Evolutionary conservation across 2,329 filamentous ascomycete genomes (phyloP), one percentile per base, ranked within the genome.

Genomic region (Aspergillus unguis): DNA sequence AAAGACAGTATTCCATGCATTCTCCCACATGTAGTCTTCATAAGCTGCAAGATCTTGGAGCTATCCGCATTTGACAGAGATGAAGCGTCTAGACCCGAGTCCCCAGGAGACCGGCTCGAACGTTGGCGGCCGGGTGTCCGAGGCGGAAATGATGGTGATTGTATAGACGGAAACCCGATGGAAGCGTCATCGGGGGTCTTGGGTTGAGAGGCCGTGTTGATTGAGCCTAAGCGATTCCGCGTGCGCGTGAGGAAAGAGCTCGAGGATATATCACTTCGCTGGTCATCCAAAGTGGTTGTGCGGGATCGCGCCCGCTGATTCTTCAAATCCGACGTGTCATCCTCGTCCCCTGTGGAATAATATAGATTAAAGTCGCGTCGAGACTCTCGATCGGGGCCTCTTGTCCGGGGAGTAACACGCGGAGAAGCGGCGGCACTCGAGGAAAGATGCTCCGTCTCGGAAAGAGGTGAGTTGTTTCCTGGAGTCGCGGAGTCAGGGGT

Each of bases 1-100:
- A 78, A 79, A 36, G 74, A 79, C n/a, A 79, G 70, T 45, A 79
- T 77, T 27, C 76, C 76, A 61, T 78, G 76, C 76, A 79, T 79
- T 51, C 76, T 68, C 45, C 76, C 76, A 62, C 75, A 77, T 2
- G 76, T 78, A 25, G 75, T 77, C 57, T 78, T 78, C 76, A 79
- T 79, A 44, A 79, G 63, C 55, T 78, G 72, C 43, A 79, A 60
- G 32, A 79, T 77, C 56, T 76, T 78, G 28, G 72, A 69, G 6
- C 75, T 70, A 62, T 79, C 76, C 29, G 72, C 68, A 57, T 72
- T 74, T 2, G 73, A 68, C 26, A 75, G 70, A 6, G 72, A 58
- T 38, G 69, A 66, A 6, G 65, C 57, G 26, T 62, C 43, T 40
- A 66, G 53, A 27, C 57, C 57, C 28, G 65, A 59, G n/a, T 55